Evolutionary conservation across 1,284 basidiomycete species (phyloP), one percentile per base, ranked within the genome.

Genomic region (Ustilago esculenta): DNA sequence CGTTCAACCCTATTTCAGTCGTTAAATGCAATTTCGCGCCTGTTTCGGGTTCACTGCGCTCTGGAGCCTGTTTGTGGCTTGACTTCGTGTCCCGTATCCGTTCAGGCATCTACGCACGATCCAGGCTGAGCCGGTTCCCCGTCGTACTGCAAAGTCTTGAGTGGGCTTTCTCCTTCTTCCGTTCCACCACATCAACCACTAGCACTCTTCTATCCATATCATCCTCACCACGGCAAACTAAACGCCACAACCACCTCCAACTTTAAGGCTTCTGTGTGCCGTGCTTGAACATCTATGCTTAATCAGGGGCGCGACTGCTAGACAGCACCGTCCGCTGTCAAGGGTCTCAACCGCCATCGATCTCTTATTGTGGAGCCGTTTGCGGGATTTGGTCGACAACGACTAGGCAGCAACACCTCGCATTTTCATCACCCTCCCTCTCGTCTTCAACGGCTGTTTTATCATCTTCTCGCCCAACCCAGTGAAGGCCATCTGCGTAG

Each of bases 91-190:
- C 27, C 33, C 33, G 33, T n/a, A n/a, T n/a, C n/a, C 33, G 8
- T 12, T 29, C 27, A 23, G 20, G 10, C n/a, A 40, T 6, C 34
- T 17, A 49, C 46, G 46, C 46, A 49, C 46, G 36, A 32, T 49
- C 46, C 46, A 49, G 32, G 45, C 34, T 47, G 23, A 47, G 45
- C 18, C 21, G 29, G 17, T 47, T 37, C 45, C 34, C 45, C 34
- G 34, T 24, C n/a, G n/a, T n/a, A n/a, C n/a, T n/a, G n/a, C n/a
- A n/a, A n/a, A n/a, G n/a, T n/a, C n/a, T n/a, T 20, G 10, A 20
- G 17, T 43, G 12, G 23, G 27, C 21, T 41, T n/a, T n/a, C 15
- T 42, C 10, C 43, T 44, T 33, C 15, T 12, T 34, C 32, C 42
- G 10, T 27, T 41, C n/a, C n/a, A n/a, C n/a, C 12, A 12, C 33